Conservation (phyloP, 257 asterid genomes). For the Leonotis leonurus region DNA sequence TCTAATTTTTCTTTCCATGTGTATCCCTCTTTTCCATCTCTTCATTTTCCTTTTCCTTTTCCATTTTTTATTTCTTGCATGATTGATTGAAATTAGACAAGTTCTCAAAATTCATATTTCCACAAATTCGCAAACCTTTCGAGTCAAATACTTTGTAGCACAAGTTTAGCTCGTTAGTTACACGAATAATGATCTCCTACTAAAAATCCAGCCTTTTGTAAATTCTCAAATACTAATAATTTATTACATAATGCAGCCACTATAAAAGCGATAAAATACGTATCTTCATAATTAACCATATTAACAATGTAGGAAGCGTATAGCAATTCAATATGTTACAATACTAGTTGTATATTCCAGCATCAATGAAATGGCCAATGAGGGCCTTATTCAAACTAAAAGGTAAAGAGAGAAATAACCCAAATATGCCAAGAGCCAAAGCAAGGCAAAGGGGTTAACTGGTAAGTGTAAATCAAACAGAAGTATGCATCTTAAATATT, state of each 20-base stretch:
- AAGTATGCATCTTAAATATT: too few relatives aligned
- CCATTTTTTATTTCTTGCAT: not conserved
- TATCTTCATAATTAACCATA: too few relatives aligned
- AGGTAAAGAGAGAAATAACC: not conserved
- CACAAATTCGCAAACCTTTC: too few relatives aligned
- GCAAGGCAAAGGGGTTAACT: not conserved
- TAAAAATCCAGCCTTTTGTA: not conserved
- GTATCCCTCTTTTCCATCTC: conserved; percentile 5
- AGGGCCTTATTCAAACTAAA: conserved; percentile 20
- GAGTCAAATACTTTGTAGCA: too few relatives aligned
- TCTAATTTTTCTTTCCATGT: conserved; percentile 22
- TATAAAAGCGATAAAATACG: too few relatives aligned
- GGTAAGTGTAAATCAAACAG: not conserved
- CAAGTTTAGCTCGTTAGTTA: too few relatives aligned
- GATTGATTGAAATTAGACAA: too few relatives aligned
- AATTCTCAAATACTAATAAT: not conserved
- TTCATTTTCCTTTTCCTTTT: not conserved
- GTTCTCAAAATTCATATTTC: too few relatives aligned
- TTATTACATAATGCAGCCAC: not conserved
- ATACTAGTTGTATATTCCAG: not conserved
- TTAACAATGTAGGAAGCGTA: not conserved
- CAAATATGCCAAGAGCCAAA: not conserved
- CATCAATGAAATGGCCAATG: not conserved
- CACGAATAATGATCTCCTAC: not conserved
- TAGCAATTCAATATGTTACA: not conserved